Conservation (phyloP, 139 green algal genomes). For the Tetraselmis chui region DNA sequence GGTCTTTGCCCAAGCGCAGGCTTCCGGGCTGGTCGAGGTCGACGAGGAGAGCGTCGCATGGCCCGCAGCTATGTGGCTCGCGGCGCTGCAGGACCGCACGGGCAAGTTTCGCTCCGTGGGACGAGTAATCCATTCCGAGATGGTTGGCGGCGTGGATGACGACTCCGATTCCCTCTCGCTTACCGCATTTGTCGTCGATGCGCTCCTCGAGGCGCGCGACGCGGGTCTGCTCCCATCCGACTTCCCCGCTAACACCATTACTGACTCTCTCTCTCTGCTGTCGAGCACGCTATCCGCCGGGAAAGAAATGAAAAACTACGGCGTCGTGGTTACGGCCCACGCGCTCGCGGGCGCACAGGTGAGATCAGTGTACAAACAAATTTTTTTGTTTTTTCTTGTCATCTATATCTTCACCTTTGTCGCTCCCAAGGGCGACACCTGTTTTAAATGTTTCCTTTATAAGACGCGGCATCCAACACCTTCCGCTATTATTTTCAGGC, state of each 20-base stretch:
- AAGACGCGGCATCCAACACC: no score
- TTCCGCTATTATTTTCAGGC: no score
- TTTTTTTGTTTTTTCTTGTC: no score
- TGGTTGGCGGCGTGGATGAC: constrained; percentile 5
- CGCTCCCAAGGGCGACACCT: no score
- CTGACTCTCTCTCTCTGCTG: background rate
- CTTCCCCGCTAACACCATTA: background rate
- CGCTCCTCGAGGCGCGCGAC: constrained; percentile 1
- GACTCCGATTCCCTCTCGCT: background rate
- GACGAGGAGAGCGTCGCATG: background rate
- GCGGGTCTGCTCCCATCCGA: background rate
- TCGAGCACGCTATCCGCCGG: background rate
- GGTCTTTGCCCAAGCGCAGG: constrained; percentile 10
- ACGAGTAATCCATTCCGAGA: constrained; percentile 12
- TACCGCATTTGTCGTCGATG: constrained; percentile 9
- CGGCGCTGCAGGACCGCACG: background rate
- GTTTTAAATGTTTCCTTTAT: no score
- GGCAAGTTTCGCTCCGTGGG: constrained; percentile 3
- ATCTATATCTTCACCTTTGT: no score
- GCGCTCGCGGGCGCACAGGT: background rate
- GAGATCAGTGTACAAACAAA: background rate
- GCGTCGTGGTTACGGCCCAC: background rate
- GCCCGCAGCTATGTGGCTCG: background rate
- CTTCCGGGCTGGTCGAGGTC: background rate
- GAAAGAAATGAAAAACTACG: background rate